These are phyloP conservation scores for Oropetium thomaeum DNA, from an alignment of 176 grass and related monocot genomes.

Conservation along the genomic window DNA sequence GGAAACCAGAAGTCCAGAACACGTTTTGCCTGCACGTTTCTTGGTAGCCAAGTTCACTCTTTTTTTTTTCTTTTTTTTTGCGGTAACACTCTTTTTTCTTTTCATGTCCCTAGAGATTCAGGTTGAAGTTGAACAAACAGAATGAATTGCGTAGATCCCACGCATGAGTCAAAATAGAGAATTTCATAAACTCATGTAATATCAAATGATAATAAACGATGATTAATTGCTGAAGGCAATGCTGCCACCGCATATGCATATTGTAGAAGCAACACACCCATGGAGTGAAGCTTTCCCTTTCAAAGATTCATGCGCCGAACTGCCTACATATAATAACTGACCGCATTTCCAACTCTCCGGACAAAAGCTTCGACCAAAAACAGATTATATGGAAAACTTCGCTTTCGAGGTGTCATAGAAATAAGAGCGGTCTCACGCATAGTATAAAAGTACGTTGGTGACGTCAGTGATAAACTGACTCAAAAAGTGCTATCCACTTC, in stretches of 20 bases:
- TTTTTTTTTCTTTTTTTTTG: neutral
- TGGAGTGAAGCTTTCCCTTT: neutral
- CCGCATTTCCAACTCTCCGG: neutral
- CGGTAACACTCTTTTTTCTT: too few species aligned
- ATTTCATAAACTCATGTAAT: neutral
- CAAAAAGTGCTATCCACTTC: neutral
- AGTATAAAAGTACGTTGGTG: neutral
- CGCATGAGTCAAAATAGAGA: neutral
- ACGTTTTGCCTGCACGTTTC: slow-evolving; percentile 4
- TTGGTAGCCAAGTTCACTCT: slow-evolving; percentile 21
- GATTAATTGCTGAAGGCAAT: neutral
- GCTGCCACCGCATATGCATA: too few species aligned
- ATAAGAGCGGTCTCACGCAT: neutral
- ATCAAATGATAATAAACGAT: neutral
- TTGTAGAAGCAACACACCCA: neutral
- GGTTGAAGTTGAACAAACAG: neutral
- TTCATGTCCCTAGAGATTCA: too few species aligned
- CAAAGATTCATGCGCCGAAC: neutral
- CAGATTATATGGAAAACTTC: neutral
- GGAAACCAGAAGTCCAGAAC: neutral
- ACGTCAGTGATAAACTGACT: neutral
- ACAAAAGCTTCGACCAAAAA: neutral
- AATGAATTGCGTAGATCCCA: neutral
- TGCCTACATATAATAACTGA: neutral
- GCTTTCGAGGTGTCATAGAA: neutral